Conservation (phyloP, 1,284 basidiomycete species). For the Prillingera fragicola region DNA sequence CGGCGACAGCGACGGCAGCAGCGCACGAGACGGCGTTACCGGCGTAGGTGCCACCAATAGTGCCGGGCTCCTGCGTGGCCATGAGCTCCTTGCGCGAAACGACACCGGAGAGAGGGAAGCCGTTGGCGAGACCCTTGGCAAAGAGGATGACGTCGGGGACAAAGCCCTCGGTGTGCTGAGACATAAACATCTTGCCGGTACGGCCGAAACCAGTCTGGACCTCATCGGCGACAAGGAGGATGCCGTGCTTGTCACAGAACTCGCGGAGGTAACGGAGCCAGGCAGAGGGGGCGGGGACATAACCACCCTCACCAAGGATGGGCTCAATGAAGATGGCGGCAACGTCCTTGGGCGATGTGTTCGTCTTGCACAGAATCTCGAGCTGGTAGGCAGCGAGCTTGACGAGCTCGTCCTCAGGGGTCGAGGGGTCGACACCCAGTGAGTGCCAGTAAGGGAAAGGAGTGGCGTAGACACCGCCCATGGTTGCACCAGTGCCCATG, state of each 20-base stretch:
- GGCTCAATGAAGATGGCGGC: constrained; percentile 90
- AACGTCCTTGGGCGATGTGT: constrained; percentile 76
- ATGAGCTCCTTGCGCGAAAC: constrained; percentile 76
- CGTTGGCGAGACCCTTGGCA: constrained; percentile 64
- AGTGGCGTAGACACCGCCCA: constrained; percentile 66
- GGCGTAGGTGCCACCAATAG: constrained; percentile 84
- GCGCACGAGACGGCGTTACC: constrained; percentile 86
- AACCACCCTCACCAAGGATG: constrained; percentile 85
- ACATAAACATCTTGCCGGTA: constrained; percentile 78
- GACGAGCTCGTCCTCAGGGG: constrained; percentile 63
- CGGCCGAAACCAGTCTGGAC: constrained; percentile 87
- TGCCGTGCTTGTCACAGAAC: constrained; percentile 80
- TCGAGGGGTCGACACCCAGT: constrained; percentile 59
- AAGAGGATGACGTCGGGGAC: constrained; percentile 81
- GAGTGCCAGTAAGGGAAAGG: constrained; percentile 95
- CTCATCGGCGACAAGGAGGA: constrained; percentile 74
- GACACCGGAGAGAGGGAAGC: constrained; percentile 82
- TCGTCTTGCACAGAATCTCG: constrained; percentile 74
- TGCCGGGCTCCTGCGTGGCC: constrained; percentile 70
- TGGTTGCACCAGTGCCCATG: constrained; percentile 40
- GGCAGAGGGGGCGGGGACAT: constrained; percentile 76
- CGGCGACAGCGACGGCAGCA: constrained; percentile 72
- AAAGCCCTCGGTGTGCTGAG: constrained; percentile 64
- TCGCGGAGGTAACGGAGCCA: constrained; percentile 74
- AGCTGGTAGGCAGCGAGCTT: constrained; percentile 72